These are phyloP conservation scores for Wallacemonas rigidus DNA, from an alignment of 208 protist genomes.

Conservation along the genomic window DNA sequence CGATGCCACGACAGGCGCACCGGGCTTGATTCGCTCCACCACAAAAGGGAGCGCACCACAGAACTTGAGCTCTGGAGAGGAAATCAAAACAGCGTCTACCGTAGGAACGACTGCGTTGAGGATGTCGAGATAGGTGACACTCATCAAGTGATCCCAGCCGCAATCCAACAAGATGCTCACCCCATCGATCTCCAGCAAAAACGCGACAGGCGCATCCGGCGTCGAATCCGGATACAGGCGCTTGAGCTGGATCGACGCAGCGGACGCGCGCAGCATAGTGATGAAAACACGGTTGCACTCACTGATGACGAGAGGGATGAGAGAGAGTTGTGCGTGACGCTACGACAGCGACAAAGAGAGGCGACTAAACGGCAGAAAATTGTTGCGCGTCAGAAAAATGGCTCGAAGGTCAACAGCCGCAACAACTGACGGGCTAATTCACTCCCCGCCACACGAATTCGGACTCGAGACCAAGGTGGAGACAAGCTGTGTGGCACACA, in stretches of 20 bases:
- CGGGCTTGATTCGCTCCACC: slow-evolving; percentile 62
- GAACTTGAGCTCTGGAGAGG: slow-evolving; percentile 67
- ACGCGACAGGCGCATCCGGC: slow-evolving; percentile 42
- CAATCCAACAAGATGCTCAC: slow-evolving; percentile 86
- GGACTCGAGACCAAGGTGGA: too few species aligned
- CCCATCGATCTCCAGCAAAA: slow-evolving; percentile 84
- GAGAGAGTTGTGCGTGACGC: too few species aligned
- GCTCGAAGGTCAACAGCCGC: too few species aligned
- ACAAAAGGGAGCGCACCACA: slow-evolving; percentile 89
- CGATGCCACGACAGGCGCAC: slow-evolving; percentile 62
- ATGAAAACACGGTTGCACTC: not conserved
- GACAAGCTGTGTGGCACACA: too few species aligned
- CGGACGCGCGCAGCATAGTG: slow-evolving; percentile 52
- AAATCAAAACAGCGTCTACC: slow-evolving; percentile 81
- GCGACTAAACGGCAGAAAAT: too few species aligned
- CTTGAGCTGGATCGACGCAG: slow-evolving; percentile 44
- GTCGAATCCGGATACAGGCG: slow-evolving; percentile 33
- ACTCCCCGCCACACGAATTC: too few species aligned
- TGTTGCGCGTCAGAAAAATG: too few species aligned
- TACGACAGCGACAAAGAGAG: too few species aligned
- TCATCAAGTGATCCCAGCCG: slow-evolving; percentile 80
- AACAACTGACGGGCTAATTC: too few species aligned
- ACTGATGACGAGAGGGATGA: too few species aligned
- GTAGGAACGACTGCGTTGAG: slow-evolving; percentile 49
- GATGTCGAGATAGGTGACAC: slow-evolving; percentile 45